Conservation (phyloP, 306 rosid species). For the peach (Prunus persica) region Prunus_persica_NCBIv2 NC_034013.1:6284501-6285000, state of each 20-base stretch:
- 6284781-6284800: conserved; percentile 91
- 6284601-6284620: conserved; percentile 44
- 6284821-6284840: conserved; percentile 88
- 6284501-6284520: neutral
- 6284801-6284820: conserved; percentile 91
- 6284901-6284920: neutral
- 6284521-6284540: neutral
- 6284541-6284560: conserved; percentile 10
- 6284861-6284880: no score
- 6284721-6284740: neutral
- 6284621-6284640: conserved; percentile 66
- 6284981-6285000: neutral
- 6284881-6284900: neutral
- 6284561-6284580: conserved; percentile 18
- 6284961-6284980: neutral
- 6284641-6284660: conserved; percentile 86
- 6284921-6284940: neutral
- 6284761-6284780: conserved; percentile 76
- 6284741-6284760: conserved; percentile 10
- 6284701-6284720: neutral
- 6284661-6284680: conserved; percentile 96
- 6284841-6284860: neutral
- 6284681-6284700: conserved; percentile 47
- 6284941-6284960: neutral
- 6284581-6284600: neutral